Evolutionary conservation across 1,284 basidiomycete genomes (phyloP), one percentile per base, ranked within the genome.

Genomic region (Vanrija pseudolonga): DNA sequence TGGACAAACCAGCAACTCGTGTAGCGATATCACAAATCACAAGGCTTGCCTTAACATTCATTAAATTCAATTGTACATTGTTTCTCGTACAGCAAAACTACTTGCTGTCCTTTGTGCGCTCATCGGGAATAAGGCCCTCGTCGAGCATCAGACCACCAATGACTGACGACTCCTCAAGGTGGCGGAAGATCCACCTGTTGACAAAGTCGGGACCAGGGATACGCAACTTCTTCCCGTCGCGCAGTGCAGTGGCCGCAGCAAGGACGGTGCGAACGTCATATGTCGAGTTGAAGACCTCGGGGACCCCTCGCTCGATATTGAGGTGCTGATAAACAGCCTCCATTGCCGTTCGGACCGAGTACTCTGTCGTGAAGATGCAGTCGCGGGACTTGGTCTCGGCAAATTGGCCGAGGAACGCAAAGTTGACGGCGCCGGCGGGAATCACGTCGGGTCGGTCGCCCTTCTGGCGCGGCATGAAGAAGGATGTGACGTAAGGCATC

Each of bases 291-390:
- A 44, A 50, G 11, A 50, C 49, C 32, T 50, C 49, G 17, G 42
- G 49, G 6, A 44, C 19, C 14, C 49, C 42, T 22, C 49, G 42
- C 42, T 50, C 42, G n/a, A 50, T 38, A 17, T 26, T 15, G 32
- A 50, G 49, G 23, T 24, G 42, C 15, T 19, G n/a, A 22, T 50
- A 50, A 6, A 45, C 48, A 3, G 48, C 48, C 40, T 50, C 32
- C 49, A 50, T 50, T 2, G 49, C 42, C 22, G 49, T 44, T 3
- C 49, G 42, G n/a, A 45, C 49, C 4, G 49, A 43, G 42, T 50
- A 50, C 42, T 50, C 49, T 15, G 22, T 38, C 17, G 49, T 50
- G 22, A 50, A 44, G 49, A 50, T 38, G 22, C 41, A 44, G 49
- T 50, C 49, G 28, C 42, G 28, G 8, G 42, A 37, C 20, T 36